phyloP scores from a whole-genome alignment of 495 filamentous ascomycete genomes.

The Melanomma pulvis-pyrius region DNA sequence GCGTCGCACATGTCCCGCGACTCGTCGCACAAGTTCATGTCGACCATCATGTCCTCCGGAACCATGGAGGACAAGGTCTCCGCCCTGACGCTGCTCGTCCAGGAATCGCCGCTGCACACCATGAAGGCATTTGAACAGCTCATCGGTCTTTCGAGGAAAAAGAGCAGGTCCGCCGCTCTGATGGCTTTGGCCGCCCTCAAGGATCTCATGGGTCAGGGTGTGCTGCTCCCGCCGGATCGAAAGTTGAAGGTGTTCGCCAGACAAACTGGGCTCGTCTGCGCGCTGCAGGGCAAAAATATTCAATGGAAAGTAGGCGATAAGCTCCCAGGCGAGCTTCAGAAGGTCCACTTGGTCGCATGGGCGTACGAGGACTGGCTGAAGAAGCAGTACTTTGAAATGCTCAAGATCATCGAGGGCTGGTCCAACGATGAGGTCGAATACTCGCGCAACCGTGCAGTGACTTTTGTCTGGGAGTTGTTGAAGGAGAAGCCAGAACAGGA shows the following conservation, averaged over 20 bases:
- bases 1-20: slow-evolving; percentile 57
- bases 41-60: slow-evolving; percentile 93
- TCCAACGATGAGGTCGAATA: slow-evolving; percentile 93
- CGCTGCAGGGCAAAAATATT: slow-evolving; percentile 60
- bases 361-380: slow-evolving; percentile 95
- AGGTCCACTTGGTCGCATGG: slow-evolving; percentile 82
- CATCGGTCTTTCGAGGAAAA: slow-evolving; percentile 78
- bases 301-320: slow-evolving; percentile 67
- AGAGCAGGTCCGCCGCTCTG: slow-evolving; percentile 90
- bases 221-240: slow-evolving; percentile 77
- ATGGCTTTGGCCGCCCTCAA: slow-evolving; percentile 88
- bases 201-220: slow-evolving; percentile 87
- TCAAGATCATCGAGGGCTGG: slow-evolving; percentile 87
- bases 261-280: slow-evolving; percentile 73
- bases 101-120: slow-evolving; percentile 94
- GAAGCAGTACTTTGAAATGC: slow-evolving; percentile 82
- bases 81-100: slow-evolving; percentile 85
- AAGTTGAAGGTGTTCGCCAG: slow-evolving; percentile 77
- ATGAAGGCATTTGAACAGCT: slow-evolving; percentile 84
- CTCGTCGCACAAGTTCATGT: slow-evolving; percentile 90
- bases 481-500: slow-evolving; percentile 98
- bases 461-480: slow-evolving; percentile 84
- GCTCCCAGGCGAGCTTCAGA: slow-evolving; percentile 69
- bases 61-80: slow-evolving; percentile 97
- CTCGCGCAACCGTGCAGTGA: slow-evolving; percentile 79